These are phyloP conservation scores for Penicillium paradoxum DNA, from an alignment of 495 filamentous ascomycete genomes.

Conservation along the genomic window DNA sequence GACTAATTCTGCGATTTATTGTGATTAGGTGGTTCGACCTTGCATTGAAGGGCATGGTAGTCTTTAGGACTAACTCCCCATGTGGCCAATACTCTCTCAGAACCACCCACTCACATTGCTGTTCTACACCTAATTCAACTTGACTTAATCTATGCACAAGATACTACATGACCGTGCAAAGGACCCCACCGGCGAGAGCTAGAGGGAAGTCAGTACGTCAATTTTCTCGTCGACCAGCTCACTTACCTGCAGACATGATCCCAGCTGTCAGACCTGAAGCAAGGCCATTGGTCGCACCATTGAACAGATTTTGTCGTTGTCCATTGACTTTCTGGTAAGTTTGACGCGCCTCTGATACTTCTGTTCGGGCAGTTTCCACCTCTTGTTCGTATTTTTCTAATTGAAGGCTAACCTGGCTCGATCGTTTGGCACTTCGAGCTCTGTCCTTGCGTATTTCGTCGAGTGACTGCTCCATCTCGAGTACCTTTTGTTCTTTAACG, in stretches of 20 bases:
- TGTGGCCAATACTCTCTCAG: not conserved
- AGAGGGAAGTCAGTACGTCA: not conserved
- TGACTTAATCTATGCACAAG: not conserved
- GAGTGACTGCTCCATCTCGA: conserved; percentile 2
- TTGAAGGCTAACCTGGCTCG: not conserved
- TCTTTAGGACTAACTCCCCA: too few species aligned
- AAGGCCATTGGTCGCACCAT: not conserved
- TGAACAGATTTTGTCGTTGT: not conserved
- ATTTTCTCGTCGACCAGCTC: too few species aligned
- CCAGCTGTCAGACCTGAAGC: not conserved
- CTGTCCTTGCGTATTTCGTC: not conserved
- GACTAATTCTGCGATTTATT: too few species aligned
- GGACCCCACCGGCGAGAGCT: not conserved
- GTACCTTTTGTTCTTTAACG: not conserved
- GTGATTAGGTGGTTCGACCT: too few species aligned
- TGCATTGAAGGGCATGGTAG: too few species aligned
- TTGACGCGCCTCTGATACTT: not conserved
- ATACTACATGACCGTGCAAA: not conserved
- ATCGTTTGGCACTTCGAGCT: not conserved
- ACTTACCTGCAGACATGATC: conserved; percentile 2
- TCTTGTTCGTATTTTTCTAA: not conserved
- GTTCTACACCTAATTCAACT: not conserved
- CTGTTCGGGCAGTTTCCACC: not conserved
- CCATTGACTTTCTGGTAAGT: not conserved
- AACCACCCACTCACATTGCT: not conserved